Evolutionary conservation across 2,329 filamentous ascomycete species (phyloP).

Genomic region (Parastagonospora nodorum): DNA sequence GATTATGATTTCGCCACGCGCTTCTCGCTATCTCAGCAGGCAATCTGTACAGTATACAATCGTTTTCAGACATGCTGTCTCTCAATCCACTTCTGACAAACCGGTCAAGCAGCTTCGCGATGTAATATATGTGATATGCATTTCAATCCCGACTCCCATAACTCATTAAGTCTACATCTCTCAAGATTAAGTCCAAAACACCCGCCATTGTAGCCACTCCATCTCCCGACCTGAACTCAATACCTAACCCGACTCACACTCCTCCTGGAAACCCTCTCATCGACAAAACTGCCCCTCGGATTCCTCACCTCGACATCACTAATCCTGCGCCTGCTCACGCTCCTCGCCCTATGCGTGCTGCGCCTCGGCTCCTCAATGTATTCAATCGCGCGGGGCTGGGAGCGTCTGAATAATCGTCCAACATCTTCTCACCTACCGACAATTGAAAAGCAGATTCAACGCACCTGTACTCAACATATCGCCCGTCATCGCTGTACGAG

Average conservation of each 20-base stretch:
- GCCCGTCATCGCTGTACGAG: conserved; percentile 22
- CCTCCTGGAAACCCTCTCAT: conserved; percentile 31
- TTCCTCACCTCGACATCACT: conserved; percentile 33
- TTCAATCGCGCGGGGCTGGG: conserved; percentile 30
- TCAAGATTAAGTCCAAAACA: too few relatives aligned
- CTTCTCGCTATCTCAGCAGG: too few relatives aligned
- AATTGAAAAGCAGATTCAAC: background rate
- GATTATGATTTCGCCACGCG: too few relatives aligned
- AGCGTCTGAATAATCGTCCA: conserved; percentile 10
- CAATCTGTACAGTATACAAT: too few relatives aligned
- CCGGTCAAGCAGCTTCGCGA: too few relatives aligned
- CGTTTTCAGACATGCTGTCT: too few relatives aligned
- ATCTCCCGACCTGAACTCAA: too few relatives aligned
- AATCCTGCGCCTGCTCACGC: conserved; percentile 30
- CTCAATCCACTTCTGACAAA: too few relatives aligned
- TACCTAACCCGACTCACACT: conserved; percentile 26
- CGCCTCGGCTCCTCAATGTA: conserved; percentile 35
- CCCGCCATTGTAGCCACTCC: too few relatives aligned
- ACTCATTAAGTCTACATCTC: too few relatives aligned
- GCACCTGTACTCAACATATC: conserved; percentile 28
- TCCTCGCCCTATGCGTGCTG: conserved; percentile 31
- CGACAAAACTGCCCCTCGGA: conserved; percentile 32
- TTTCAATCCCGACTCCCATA: too few relatives aligned
- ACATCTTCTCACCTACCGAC: background rate
- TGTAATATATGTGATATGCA: too few relatives aligned